Base-by-base conservation (phyloP, 208 protist species). In the Acanthamoeba castellanii region DNA sequence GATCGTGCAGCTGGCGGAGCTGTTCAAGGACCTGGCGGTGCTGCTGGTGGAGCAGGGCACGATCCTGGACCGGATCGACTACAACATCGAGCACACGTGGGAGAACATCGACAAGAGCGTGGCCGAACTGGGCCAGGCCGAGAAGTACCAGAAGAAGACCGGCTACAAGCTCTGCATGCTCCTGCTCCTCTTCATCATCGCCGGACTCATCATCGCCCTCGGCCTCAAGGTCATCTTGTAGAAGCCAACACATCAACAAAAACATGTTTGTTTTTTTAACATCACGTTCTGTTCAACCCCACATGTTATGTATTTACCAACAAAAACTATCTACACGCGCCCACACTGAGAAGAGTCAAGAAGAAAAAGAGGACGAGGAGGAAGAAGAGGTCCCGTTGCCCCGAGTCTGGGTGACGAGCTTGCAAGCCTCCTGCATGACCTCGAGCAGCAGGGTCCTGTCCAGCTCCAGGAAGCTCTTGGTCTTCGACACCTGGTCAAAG, bases 1-100 rank as follows among this genome's bases (percentile, higher is more conserved):
- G 61, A 99, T 99, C 95, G 98, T 98, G 84, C 98, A 98, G 0
- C 96, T 99, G 59, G 98, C 99, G 85, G 98, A 99, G 64, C 99
- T 99, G 98, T 99, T 99, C 95, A 98, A 98, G 88, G 98, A 99
- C 89, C 96, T 99, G 96, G 98, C 98, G 94, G 97, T 97, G 22
- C 96, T 99, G 25, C 97, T 99, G 30, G 98, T 99, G 97, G 98
- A 99, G 92, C 98, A 99, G 94, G 98, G 98, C 45, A 98, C 98
- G 0, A 96, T 99, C 59, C 95, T 99, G 11, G 98, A 99, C 92
- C 98, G 98, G 42, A 99, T 99, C 78, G 98, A 99, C 96, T 99
- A 99, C 96, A 99, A 99, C 97, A 99, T 99, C 97, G 98, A 97
- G 52, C 94, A 99, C 47, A 98, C 98, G 18, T 97, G 98, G 84